Evolutionary conservation across 768 basidiomycete genomes (phyloP), one percentile per base, ranked within the genome.

Genomic region (Gymnopilus dilepis): DNA sequence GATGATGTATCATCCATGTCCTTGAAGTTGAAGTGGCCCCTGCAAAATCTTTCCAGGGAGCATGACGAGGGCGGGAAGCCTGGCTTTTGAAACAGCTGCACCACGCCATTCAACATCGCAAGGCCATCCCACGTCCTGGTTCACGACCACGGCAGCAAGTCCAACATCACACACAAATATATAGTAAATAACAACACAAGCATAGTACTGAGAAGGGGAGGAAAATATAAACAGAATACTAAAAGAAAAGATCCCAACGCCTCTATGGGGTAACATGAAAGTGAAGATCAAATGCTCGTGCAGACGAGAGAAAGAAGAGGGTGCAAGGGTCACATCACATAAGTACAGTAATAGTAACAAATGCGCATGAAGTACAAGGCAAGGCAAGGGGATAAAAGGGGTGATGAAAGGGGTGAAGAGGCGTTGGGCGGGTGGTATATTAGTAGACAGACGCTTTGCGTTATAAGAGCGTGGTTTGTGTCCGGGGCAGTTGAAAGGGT

Each of bases 341-440:
- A 37, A 41, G 9, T 37, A 21, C 19, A 42, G 6, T n/a, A 12
- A 40, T n/a, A 56, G 6, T 11, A 33, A 26, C 11, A 26, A 40
- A 43, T 13, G 22, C 37, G 54, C 1, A 38, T 21, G 54, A 12
- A 4, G 34, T n/a, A n/a, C n/a, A n/a, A n/a, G n/a, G n/a, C n/a
- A n/a, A n/a, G n/a, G n/a, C n/a, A n/a, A 9, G 7, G 37, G 54
- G 37, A 26, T 2, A 30, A 41, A 41, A 31, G 15, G 28, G 28
- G 19, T 3, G 9, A n/a, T n/a, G n/a, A n/a, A 19, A 21, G 24
- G n/a, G 34, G 9, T 21, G 21, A 33, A 19, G 21, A 45, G 40
- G 17, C 41, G 40, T 56, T 54, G 55, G 55, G 55, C 34, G 55
- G 55, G 55, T 56, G 55, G 55, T 56, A 56, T 56, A 56, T 56